These are phyloP conservation scores for Phlebiopsis gigantea DNA, from an alignment of 768 basidiomycete species.

Conservation along the genomic window DNA sequence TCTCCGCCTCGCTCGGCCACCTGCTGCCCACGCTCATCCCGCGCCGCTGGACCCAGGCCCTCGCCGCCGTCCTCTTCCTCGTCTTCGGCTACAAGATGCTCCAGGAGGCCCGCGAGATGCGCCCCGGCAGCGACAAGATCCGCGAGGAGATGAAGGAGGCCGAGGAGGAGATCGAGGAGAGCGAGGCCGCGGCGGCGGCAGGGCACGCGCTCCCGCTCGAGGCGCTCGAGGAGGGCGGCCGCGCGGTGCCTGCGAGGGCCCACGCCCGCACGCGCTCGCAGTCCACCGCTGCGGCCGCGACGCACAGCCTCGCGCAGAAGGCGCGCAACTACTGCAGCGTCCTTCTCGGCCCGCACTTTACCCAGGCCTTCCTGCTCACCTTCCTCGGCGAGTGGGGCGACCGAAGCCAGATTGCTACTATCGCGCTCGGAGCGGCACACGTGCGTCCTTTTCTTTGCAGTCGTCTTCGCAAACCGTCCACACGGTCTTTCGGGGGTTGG, in stretches of 20 bases:
- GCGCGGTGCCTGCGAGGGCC: conserved; percentile 2
- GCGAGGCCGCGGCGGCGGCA: conserved; percentile 50
- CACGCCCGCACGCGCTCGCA: conserved; percentile 14
- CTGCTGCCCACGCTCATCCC: conserved; percentile 84
- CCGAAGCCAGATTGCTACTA: conserved; percentile 94
- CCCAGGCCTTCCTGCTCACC: conserved; percentile 90
- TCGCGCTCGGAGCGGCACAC: conserved; percentile 92
- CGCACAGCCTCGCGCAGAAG: conserved; percentile 45
- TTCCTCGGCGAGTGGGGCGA: conserved; percentile 99
- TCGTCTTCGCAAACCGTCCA: neutral
- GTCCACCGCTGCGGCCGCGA: conserved; percentile 13
- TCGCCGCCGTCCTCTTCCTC: conserved; percentile 80
- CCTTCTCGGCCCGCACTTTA: conserved; percentile 87
- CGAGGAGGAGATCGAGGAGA: conserved; percentile 90
- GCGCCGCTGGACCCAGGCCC: conserved; percentile 39
- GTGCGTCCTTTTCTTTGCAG: conserved; percentile 38
- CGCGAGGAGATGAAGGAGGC: conserved; percentile 94
- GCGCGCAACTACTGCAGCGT: conserved; percentile 78
- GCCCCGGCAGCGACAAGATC: conserved; percentile 72
- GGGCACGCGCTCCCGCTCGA: conserved; percentile 56
- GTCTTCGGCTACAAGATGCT: conserved; percentile 90
- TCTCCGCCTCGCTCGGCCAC: conserved; percentile 92
- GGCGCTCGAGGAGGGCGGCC: conserved; percentile 65
- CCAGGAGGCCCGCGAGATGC: conserved; percentile 79
- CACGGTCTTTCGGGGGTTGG: conserved; percentile 5